phyloP scores from a whole-genome alignment of 2,329 filamentous ascomycete species.

The Talaromyces amestolkiae region DNA sequence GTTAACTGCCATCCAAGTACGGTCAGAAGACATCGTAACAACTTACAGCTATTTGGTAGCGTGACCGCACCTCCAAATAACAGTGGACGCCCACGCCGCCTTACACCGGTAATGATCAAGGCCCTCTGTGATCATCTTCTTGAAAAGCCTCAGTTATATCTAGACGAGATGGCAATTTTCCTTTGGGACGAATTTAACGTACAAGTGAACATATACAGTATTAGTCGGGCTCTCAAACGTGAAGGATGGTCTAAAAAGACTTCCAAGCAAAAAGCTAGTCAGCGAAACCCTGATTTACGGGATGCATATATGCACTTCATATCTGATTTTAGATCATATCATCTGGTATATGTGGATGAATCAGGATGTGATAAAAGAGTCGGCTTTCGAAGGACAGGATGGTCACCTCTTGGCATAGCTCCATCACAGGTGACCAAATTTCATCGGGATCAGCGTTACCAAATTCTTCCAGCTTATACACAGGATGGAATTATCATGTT shows the following conservation, averaged over 20 bases:
- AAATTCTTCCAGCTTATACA: too few species aligned
- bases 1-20: conserved; percentile 26
- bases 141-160: conserved; percentile 32
- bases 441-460: too few species aligned
- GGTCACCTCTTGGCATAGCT: too few species aligned
- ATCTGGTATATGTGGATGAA: neutral
- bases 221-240: conserved; percentile 23
- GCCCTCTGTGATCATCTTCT: conserved; percentile 31
- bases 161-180: conserved; percentile 32
- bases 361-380: too few species aligned
- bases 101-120: conserved; percentile 31
- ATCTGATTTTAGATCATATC: conserved; percentile 25
- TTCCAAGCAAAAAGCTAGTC: conserved; percentile 29
- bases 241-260: conserved; percentile 34
- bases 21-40: conserved; percentile 22
- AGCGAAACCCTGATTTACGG: conserved; percentile 34
- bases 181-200: conserved; percentile 28
- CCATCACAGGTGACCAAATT: too few species aligned
- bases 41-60: conserved; percentile 20
- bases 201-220: conserved; percentile 18
- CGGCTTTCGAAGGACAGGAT: too few species aligned
- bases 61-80: conserved; percentile 19
- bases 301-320: conserved; percentile 34
- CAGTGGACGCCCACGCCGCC: conserved; percentile 20
- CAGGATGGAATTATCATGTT: too few species aligned